Evolutionary conservation across 2,329 filamentous ascomycete genomes (phyloP).

Genomic region (Pseudogymnoascus pannorum): DNA sequence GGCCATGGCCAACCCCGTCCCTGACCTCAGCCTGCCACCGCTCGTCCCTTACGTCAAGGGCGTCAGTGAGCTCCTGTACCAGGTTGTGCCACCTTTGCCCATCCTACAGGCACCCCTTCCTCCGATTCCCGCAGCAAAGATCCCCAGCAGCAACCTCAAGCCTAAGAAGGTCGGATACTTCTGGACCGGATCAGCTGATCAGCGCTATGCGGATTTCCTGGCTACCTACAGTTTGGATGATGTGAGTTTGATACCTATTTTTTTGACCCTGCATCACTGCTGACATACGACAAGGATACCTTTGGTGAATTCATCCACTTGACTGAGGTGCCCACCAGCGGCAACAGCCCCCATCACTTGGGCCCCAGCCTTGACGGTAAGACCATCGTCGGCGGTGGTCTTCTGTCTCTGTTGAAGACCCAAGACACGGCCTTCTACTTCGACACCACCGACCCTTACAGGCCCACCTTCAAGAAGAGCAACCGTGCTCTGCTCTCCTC

Average conservation of each 20-base stretch:
- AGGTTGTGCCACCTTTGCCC: slow-evolving; percentile 45
- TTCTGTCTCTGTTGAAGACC: slow-evolving; percentile 51
- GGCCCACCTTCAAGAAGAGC: slow-evolving; percentile 51
- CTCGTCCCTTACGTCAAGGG: slow-evolving; percentile 52
- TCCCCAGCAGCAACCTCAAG: slow-evolving; percentile 46
- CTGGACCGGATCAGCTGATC: slow-evolving; percentile 55
- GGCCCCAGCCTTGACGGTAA: slow-evolving; percentile 49
- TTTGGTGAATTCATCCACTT: slow-evolving; percentile 53
- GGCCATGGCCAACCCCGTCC: slow-evolving; percentile 13
- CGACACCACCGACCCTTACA: slow-evolving; percentile 50
- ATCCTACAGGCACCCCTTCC: slow-evolving; percentile 54
- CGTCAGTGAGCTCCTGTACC: slow-evolving; percentile 48
- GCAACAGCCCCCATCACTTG: slow-evolving; percentile 55
- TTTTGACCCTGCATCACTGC: not conserved
- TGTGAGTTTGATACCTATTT: slow-evolving; percentile 28
- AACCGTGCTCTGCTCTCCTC: slow-evolving; percentile 52
- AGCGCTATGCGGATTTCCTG: slow-evolving; percentile 51
- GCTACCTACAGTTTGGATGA: slow-evolving; percentile 53
- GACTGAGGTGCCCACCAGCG: slow-evolving; percentile 50
- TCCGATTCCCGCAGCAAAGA: slow-evolving; percentile 46
- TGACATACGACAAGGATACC: slow-evolving; percentile 38
- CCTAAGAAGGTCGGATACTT: slow-evolving; percentile 62
- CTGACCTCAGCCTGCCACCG: slow-evolving; percentile 39
- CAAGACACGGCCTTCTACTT: slow-evolving; percentile 57
- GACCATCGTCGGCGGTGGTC: slow-evolving; percentile 48